These are phyloP conservation scores for Coemansia furcata DNA, from an alignment of 192 early-diverging fungal species.

Conservation along the genomic window DNA sequence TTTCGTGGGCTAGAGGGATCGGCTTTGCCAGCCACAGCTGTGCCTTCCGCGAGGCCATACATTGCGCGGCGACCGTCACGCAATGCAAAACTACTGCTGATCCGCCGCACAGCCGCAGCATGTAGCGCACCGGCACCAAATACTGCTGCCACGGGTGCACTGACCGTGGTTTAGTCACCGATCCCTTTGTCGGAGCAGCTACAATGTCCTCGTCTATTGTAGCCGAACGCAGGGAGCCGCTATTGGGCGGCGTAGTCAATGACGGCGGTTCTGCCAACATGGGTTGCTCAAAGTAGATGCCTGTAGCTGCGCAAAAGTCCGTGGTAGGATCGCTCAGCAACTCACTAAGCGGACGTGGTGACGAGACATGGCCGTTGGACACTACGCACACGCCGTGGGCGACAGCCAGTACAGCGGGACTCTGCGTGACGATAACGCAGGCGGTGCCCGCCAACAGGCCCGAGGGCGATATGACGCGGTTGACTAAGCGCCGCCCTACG, in stretches of 20 bases:
- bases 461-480: conserved; percentile 60
- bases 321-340: not conserved
- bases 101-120: conserved; percentile 32
- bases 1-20: conserved; percentile 5
- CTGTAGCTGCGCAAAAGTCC: not conserved
- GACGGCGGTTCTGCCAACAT: not conserved
- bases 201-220: not conserved
- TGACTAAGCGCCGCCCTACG: conserved; percentile 55
- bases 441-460: conserved; percentile 46
- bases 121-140: conserved; percentile 23
- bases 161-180: not conserved
- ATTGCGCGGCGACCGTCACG: conserved; percentile 23
- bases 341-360: not conserved
- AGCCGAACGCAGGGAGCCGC: not conserved
- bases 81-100: conserved; percentile 1
- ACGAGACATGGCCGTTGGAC: conserved; percentile 26
- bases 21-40: conserved; percentile 37
- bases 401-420: conserved; percentile 43
- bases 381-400: conserved; percentile 54
- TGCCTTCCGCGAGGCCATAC: conserved; percentile 10
- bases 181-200: not conserved
- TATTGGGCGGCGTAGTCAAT: conserved; percentile 13
- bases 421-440: conserved; percentile 56
- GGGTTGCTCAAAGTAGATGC: not conserved
- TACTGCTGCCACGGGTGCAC: not conserved